phyloP scores from a whole-genome alignment of 129 eudicot species.

The Saposhnikovia divaricata region DNA sequence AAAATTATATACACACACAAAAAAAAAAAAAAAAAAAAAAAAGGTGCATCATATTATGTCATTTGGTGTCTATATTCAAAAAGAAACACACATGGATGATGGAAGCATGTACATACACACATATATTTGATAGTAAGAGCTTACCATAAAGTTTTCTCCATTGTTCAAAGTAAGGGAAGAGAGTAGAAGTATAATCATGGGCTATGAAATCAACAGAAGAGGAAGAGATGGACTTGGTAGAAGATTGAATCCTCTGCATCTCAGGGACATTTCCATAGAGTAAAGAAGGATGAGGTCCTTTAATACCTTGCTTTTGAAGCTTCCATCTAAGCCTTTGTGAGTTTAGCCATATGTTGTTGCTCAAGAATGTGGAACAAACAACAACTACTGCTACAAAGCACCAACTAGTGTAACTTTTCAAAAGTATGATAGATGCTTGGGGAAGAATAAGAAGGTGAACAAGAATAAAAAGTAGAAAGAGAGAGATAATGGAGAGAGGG shows the following conservation, averaged over 20 bases:
- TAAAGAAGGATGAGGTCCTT: conserved; percentile 69
- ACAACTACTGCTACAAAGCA: background rate
- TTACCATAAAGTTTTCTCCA: conserved; percentile 86
- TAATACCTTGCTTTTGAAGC: conserved; percentile 61
- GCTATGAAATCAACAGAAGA: conserved; percentile 44
- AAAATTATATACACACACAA: background rate
- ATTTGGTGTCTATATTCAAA: too few relatives aligned
- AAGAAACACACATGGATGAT: background rate
- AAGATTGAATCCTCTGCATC: conserved; percentile 68
- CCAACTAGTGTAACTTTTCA: conserved; percentile 3
- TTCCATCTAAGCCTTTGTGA: conserved; percentile 42
- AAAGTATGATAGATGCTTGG: background rate
- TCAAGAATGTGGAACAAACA: conserved; percentile 17
- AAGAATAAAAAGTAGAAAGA: background rate
- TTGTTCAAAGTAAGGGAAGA: conserved; percentile 86
- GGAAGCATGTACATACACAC: background rate
- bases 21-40: background rate
- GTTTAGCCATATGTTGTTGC: conserved; percentile 39
- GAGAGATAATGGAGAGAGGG: background rate
- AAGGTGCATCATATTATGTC: background rate
- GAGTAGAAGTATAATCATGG: conserved; percentile 65
- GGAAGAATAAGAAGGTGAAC: background rate
- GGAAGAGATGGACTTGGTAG: conserved; percentile 14
- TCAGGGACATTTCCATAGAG: conserved; percentile 60
- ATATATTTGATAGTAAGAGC: background rate